phyloP scores from a whole-genome alignment of 2,329 filamentous ascomycete genomes.

The Aureobasidium sp. region DNA sequence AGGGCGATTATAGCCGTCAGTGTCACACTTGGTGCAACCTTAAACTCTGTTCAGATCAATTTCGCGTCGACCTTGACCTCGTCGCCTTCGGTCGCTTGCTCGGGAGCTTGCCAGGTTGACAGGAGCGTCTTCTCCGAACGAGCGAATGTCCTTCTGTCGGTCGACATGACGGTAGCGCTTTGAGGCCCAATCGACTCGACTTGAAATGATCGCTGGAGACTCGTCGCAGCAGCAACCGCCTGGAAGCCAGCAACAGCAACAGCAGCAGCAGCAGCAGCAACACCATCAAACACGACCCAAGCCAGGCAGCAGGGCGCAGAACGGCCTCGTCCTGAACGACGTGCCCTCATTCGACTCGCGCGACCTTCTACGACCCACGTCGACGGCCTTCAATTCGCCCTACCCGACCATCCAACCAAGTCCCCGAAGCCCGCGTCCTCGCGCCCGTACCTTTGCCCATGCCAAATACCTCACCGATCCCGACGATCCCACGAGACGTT shows the following conservation, averaged over 20 bases:
- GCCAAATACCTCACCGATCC: constrained; percentile 22
- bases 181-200: not conserved
- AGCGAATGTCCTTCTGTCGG: not conserved
- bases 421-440: constrained; percentile 29
- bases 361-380: constrained; percentile 14
- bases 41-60: not conserved
- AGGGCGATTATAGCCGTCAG: too few relatives aligned
- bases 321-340: constrained; percentile 15
- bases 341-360: constrained; percentile 16
- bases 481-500: constrained; percentile 21
- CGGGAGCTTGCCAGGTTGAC: not conserved
- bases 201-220: constrained; percentile 5
- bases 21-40: too few relatives aligned
- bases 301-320: not conserved
- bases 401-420: constrained; percentile 18
- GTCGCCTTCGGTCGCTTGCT: too few relatives aligned
- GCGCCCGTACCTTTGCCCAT: constrained; percentile 36
- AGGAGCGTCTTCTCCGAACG: not conserved
- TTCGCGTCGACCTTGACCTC: not conserved
- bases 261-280: not conserved
- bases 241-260: not conserved
- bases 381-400: constrained; percentile 16
- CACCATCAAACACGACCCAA: not conserved
- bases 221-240: not conserved
- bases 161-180: not conserved